phyloP scores from a whole-genome alignment of 768 basidiomycete genomes.

The Hydnomerulius pinastri region DNA sequence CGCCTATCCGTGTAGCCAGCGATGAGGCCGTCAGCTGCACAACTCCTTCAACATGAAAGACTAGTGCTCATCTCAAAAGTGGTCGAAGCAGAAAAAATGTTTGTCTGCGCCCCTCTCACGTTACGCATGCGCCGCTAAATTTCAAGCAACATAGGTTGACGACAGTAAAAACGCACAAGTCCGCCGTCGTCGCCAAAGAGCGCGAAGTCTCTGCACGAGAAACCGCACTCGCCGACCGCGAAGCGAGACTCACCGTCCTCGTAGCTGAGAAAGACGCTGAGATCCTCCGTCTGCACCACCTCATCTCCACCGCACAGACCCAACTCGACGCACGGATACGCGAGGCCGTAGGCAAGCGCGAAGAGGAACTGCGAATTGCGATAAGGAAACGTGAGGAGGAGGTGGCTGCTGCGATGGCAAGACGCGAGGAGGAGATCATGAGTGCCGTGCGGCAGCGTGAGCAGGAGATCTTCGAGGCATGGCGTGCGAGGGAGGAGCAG shows the following conservation, averaged over 20 bases:
- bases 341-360: constrained; percentile 60
- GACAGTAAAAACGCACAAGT: constrained; percentile 64
- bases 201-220: constrained; percentile 65
- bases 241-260: constrained; percentile 48
- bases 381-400: constrained; percentile 72
- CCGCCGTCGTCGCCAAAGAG: constrained; percentile 56
- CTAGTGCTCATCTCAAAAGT: constrained; percentile 71
- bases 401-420: constrained; percentile 61
- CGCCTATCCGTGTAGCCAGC: constrained; percentile 56
- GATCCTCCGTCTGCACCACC: constrained; percentile 48
- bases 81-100: constrained; percentile 80
- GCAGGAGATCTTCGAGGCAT: constrained; percentile 61
- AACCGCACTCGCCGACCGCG: constrained; percentile 52
- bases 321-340: constrained; percentile 51
- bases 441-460: constrained; percentile 65
- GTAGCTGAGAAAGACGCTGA: constrained; percentile 63
- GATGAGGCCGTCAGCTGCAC: constrained; percentile 81
- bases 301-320: constrained; percentile 41
- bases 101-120: constrained; percentile 17
- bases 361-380: constrained; percentile 66
- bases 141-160: constrained; percentile 47
- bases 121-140: neutral
- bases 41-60: constrained; percentile 80
- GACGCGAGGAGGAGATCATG: constrained; percentile 73
- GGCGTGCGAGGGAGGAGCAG: constrained; percentile 52